Percentiles rank a stretch among this genome's conserved stretches.
phyloP scores from a whole-genome alignment of 768 basidiomycete species.

The Suillus alpinus region DNA sequence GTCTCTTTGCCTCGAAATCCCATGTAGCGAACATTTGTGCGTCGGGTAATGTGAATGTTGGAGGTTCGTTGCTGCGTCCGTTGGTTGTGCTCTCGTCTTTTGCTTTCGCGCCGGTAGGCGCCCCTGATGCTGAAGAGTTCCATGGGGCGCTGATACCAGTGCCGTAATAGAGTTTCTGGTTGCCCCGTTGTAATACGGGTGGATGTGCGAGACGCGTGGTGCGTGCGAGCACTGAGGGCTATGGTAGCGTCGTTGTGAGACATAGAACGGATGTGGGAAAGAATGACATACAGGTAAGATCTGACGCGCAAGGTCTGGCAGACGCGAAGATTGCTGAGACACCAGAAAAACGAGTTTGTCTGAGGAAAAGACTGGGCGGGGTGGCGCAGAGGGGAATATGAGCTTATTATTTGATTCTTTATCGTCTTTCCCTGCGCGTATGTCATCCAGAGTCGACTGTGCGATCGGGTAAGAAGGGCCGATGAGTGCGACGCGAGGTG shows the following conservation, averaged over 20 bases:
- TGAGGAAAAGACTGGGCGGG: constrained; percentile 39
- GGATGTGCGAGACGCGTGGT: constrained; percentile 67
- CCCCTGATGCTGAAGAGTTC: constrained; percentile 33
- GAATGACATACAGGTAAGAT: constrained; percentile 59
- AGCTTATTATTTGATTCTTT: constrained; percentile 47
- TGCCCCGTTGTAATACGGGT: constrained; percentile 51
- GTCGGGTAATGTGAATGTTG: constrained; percentile 39
- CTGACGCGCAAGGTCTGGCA: constrained; percentile 64
- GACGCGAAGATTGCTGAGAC: constrained; percentile 59
- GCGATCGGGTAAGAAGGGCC: constrained; percentile 66
- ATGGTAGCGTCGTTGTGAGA: constrained; percentile 1
- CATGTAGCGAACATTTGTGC: constrained; percentile 51
- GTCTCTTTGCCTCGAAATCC: constrained; percentile 46
- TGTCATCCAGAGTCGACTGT: constrained; percentile 27
- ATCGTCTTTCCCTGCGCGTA: constrained; percentile 42
- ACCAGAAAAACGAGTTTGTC: constrained; percentile 62
- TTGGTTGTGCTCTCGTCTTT: constrained; percentile 21
- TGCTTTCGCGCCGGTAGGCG: constrained; percentile 21
- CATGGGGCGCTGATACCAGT: constrained; percentile 40
- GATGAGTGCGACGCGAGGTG: constrained; percentile 60
- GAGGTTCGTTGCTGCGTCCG: constrained; percentile 22
- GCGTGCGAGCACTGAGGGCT: constrained; percentile 57
- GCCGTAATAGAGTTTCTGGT: constrained; percentile 41
- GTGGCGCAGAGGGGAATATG: constrained; percentile 33
- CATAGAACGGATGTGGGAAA: background rate